phyloP scores from a whole-genome alignment of 192 early-diverging fungal species.

The Linnemannia zychae region DNA sequence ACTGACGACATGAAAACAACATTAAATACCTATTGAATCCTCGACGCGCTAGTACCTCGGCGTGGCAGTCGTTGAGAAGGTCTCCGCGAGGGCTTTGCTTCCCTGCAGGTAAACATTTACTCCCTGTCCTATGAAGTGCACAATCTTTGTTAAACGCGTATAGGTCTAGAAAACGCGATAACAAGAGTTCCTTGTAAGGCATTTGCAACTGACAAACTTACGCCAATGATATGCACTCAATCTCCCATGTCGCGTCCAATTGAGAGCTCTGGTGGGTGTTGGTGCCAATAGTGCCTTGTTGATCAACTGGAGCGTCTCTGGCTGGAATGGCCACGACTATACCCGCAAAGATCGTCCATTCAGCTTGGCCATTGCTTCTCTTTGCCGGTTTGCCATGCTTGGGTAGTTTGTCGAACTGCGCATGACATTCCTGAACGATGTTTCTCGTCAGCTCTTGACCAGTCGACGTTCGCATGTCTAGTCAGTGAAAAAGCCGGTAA shows the following conservation, averaged over 20 bases:
- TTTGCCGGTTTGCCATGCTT: slow-evolving; percentile 81
- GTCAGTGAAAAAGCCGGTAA: no score
- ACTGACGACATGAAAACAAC: neutral
- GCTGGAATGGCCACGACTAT: slow-evolving; percentile 65
- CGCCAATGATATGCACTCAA: slow-evolving; percentile 64
- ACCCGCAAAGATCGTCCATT: slow-evolving; percentile 92
- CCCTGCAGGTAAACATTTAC: slow-evolving; percentile 81
- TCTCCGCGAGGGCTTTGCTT: slow-evolving; percentile 74
- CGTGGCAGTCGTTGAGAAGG: slow-evolving; percentile 87
- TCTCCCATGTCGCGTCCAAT: slow-evolving; percentile 11
- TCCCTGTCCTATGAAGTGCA: slow-evolving; percentile 74
- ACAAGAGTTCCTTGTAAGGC: neutral
- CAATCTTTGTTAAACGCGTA: neutral
- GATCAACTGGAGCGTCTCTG: neutral
- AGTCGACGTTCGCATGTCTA: slow-evolving; percentile 20
- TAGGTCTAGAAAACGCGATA: no score
- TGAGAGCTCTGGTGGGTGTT: neutral
- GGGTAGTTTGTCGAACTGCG: slow-evolving; percentile 69
- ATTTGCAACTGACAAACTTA: slow-evolving; percentile 18
- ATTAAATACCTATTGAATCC: slow-evolving; percentile 74
- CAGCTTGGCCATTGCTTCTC: slow-evolving; percentile 62
- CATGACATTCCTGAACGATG: slow-evolving; percentile 45
- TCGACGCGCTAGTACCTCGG: slow-evolving; percentile 89
- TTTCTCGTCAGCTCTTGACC: slow-evolving; percentile 7
- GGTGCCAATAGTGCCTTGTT: neutral